phyloP scores from a whole-genome alignment of 2,329 filamentous ascomycete species.

The Salinomyces thailandicus region DNA sequence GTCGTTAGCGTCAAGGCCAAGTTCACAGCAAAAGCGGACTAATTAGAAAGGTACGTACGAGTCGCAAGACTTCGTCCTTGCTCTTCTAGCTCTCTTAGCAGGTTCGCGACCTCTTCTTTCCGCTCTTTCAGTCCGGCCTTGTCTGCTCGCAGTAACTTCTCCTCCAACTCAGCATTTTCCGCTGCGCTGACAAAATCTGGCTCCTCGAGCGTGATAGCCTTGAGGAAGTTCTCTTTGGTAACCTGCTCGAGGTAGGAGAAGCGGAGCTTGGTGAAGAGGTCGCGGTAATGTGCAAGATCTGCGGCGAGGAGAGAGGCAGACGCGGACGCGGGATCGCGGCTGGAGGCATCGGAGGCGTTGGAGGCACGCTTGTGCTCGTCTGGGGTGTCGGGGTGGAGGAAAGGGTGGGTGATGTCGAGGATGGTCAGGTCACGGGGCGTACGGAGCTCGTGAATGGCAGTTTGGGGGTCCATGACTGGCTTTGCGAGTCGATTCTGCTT shows the following conservation, averaged over 20 bases:
- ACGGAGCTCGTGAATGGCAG: background rate
- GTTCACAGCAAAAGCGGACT: no score
- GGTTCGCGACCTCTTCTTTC: conserved; percentile 65
- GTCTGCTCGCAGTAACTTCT: conserved; percentile 53
- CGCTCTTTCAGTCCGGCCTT: conserved; percentile 70
- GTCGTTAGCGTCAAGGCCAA: no score
- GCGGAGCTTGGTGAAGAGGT: conserved; percentile 88
- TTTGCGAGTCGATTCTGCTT: no score
- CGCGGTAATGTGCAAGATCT: conserved; percentile 82
- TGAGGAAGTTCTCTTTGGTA: conserved; percentile 95
- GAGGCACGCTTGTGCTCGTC: conserved; percentile 2
- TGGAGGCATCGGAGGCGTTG: conserved; percentile 6
- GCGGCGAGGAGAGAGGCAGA: conserved; percentile 56
- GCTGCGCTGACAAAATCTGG: conserved; percentile 71
- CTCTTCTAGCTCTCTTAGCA: conserved; percentile 62
- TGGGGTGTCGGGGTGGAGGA: conserved; percentile 5
- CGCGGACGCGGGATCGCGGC: conserved; percentile 40
- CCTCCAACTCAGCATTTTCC: conserved; percentile 71
- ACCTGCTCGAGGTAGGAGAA: conserved; percentile 98
- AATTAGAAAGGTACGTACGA: no score
- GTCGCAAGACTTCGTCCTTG: conserved; percentile 49
- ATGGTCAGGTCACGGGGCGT: conserved; percentile 4
- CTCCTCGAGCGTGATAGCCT: conserved; percentile 81
- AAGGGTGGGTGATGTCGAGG: conserved; percentile 6
- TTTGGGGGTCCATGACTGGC: background rate